phyloP scores from a whole-genome alignment of 1,139 yeast species.

The Sugiyamaella sp. region DNA sequence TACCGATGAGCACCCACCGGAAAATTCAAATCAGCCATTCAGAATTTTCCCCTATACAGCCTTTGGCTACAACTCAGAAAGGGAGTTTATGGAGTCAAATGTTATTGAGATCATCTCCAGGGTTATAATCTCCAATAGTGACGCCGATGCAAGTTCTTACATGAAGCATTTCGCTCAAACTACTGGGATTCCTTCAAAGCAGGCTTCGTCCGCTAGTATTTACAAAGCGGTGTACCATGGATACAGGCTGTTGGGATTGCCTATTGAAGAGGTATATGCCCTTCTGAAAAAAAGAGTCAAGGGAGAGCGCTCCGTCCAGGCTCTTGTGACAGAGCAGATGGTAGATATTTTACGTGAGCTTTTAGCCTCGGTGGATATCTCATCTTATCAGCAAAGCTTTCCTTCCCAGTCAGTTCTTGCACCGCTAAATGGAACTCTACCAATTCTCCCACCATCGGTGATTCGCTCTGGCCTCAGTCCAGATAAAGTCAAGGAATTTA shows the following conservation, averaged over 20 bases:
- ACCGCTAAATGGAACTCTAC: slow-evolving; percentile 1
- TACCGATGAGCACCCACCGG: not conserved
- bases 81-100: slow-evolving; percentile 41
- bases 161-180: slow-evolving; percentile 16
- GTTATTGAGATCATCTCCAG: slow-evolving; percentile 24
- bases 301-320: not conserved
- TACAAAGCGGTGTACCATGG: slow-evolving; percentile 25
- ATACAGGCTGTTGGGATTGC: slow-evolving; percentile 16
- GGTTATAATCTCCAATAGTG: slow-evolving; percentile 17
- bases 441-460: not conserved
- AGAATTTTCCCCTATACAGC: slow-evolving; percentile 45
- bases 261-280: slow-evolving; percentile 16
- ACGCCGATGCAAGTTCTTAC: slow-evolving; percentile 21
- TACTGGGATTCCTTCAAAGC: slow-evolving; percentile 14
- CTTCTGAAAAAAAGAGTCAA: not conserved
- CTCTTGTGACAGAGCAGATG: slow-evolving; percentile 10
- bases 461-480: slow-evolving; percentile 2
- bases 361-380: slow-evolving; percentile 8
- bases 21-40: slow-evolving; percentile 37
- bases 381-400: not conserved
- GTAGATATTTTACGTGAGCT: slow-evolving; percentile 10
- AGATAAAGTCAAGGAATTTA: not conserved
- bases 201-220: slow-evolving; percentile 15
- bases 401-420: slow-evolving; percentile 8
- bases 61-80: slow-evolving; percentile 42